Evolutionary conservation across 139 green algal species (phyloP).

Genomic region (Nannochloris sp.): DNA sequence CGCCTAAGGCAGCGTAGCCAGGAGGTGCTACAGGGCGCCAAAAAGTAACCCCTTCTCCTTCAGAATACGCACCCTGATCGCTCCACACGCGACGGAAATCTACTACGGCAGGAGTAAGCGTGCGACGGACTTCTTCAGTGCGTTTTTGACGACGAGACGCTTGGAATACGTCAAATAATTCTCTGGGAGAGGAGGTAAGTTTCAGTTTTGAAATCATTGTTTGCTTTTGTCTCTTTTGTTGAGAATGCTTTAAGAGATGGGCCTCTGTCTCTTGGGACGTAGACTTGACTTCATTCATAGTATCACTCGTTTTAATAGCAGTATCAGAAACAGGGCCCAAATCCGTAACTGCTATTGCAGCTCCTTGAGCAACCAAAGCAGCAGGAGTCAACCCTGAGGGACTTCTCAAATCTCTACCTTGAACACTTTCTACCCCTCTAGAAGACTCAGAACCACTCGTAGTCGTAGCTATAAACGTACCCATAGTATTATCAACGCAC

Average conservation of each 20-base stretch:
- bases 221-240: too few species aligned
- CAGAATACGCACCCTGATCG: background rate
- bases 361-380: constrained; percentile 30
- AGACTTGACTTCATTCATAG: too few species aligned
- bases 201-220: too few species aligned
- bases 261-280: too few species aligned
- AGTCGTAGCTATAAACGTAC: constrained; percentile 48
- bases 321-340: too few species aligned
- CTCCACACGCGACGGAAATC: constrained; percentile 34
- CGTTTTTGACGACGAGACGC: constrained; percentile 7
- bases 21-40: constrained; percentile 70
- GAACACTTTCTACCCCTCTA: background rate
- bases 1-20: constrained; percentile 72
- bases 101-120: constrained; percentile 14
- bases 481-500: constrained; percentile 54
- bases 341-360: too few species aligned
- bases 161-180: constrained; percentile 10
- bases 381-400: constrained; percentile 60
- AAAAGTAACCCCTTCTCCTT: constrained; percentile 54
- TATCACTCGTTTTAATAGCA: too few species aligned
- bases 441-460: too few species aligned
- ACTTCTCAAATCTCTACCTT: constrained; percentile 48
- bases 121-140: background rate
- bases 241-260: too few species aligned
- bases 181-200: background rate